Conservation (phyloP, 176 grass and related monocot species). For the Stipa capillata region DNA sequence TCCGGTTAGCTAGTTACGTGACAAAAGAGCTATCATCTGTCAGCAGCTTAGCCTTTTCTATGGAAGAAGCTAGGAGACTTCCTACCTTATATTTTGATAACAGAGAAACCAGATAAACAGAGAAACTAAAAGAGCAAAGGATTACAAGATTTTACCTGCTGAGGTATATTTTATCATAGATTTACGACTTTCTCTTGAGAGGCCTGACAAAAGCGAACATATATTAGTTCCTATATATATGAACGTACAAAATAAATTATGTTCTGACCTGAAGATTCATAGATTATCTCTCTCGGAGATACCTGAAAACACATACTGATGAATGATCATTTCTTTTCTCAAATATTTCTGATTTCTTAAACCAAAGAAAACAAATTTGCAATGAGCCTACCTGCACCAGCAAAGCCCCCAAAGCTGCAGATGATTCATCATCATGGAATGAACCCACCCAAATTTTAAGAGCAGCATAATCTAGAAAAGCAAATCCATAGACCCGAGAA, state of each 20-base stretch:
- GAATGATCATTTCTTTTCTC: constrained; percentile 11
- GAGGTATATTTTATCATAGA: constrained; percentile 79
- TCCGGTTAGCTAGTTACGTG: background rate
- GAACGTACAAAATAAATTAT: constrained; percentile 1
- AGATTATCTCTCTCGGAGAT: constrained; percentile 82
- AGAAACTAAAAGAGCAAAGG: background rate
- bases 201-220: constrained; percentile 43
- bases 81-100: background rate
- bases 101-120: background rate
- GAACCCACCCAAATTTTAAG: constrained; percentile 94
- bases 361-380: constrained; percentile 2
- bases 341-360: background rate
- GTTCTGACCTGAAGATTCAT: constrained; percentile 81
- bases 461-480: constrained; percentile 81
- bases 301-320: constrained; percentile 51
- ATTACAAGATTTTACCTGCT: constrained; percentile 39
- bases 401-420: constrained; percentile 80
- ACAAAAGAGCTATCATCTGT: background rate
- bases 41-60: no score
- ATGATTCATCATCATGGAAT: constrained; percentile 65
- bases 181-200: constrained; percentile 71
- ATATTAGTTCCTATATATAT: background rate
- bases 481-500: constrained; percentile 74
- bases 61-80: background rate
- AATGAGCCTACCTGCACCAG: constrained; percentile 65